Evolutionary conservation across 2,329 filamentous ascomycete genomes (phyloP).

Genomic region (Trichophyton rubrum): DNA sequence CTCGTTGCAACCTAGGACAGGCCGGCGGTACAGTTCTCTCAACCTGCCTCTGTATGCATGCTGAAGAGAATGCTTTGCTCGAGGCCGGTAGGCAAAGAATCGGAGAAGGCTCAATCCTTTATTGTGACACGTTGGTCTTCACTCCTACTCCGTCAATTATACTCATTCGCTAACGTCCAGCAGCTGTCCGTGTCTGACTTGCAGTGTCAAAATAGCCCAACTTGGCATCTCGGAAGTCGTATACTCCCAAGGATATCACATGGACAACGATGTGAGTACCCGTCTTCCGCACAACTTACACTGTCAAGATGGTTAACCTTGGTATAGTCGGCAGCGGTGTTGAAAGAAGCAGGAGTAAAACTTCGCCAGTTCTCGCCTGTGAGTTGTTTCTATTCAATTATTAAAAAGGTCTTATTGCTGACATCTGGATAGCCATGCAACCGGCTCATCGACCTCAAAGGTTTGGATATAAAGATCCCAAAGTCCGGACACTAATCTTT

Average conservation of each 20-base stretch:
- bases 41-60: conserved; percentile 92
- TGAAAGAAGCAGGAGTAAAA: conserved; percentile 69
- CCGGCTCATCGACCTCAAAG: conserved; percentile 50
- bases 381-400: conserved; percentile 26
- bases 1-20: conserved; percentile 66
- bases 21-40: conserved; percentile 60
- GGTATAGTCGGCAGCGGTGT: conserved; percentile 57
- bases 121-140: conserved; percentile 61
- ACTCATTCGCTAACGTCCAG: conserved; percentile 8
- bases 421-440: conserved; percentile 43
- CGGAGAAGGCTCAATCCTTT: conserved; percentile 66
- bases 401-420: conserved; percentile 4
- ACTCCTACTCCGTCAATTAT: conserved; percentile 3
- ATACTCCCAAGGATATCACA: conserved; percentile 85
- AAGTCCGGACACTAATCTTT: background rate
- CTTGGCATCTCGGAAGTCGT: conserved; percentile 93
- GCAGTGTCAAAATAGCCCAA: conserved; percentile 96
- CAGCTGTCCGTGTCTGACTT: conserved; percentile 84
- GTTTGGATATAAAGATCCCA: background rate
- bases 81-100: conserved; percentile 90
- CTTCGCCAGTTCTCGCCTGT: conserved; percentile 81
- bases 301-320: conserved; percentile 4
- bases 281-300: background rate
- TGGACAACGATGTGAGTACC: conserved; percentile 55
- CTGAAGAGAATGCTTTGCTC: conserved; percentile 90